Percentiles rank a stretch among this genome's conserved stretches.
Evolutionary conservation across 2,329 filamentous ascomycete genomes (phyloP).

Genomic region (Metarhizium humberi): DNA sequence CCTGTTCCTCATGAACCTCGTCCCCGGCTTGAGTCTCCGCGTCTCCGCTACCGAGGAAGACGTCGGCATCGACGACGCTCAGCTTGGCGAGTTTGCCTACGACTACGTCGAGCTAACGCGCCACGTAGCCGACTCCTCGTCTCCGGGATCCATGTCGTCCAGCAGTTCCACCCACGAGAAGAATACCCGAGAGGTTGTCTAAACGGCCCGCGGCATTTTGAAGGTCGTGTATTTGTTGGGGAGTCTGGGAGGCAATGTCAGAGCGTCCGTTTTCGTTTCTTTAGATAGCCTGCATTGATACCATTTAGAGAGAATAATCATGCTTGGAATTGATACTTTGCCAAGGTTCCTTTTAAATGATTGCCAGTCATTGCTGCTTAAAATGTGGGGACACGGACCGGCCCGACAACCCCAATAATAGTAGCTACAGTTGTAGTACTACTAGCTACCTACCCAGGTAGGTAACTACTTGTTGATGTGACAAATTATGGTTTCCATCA

Average conservation of each 20-base stretch:
- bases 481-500: neutral
- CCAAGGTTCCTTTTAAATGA: no score
- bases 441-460: no score
- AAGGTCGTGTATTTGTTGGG: neutral
- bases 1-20: constrained; percentile 60
- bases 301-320: neutral
- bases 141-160: constrained; percentile 11
- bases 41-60: constrained; percentile 59
- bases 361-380: neutral
- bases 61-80: constrained; percentile 61
- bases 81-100: constrained; percentile 77
- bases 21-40: constrained; percentile 61
- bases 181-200: constrained; percentile 4
- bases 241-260: neutral
- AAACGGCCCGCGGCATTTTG: neutral
- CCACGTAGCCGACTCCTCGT: constrained; percentile 43
- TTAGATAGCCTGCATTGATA: neutral
- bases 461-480: no score
- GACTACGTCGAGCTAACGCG: constrained; percentile 66
- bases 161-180: constrained; percentile 22
- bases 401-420: neutral
- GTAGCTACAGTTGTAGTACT: no score
- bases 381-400: neutral
- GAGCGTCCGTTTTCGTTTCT: no score
- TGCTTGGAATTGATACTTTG: no score